These are phyloP conservation scores for Elaeis guineensis DNA, from an alignment of 176 grass and related monocot species.

Conservation along the genomic window DNA sequence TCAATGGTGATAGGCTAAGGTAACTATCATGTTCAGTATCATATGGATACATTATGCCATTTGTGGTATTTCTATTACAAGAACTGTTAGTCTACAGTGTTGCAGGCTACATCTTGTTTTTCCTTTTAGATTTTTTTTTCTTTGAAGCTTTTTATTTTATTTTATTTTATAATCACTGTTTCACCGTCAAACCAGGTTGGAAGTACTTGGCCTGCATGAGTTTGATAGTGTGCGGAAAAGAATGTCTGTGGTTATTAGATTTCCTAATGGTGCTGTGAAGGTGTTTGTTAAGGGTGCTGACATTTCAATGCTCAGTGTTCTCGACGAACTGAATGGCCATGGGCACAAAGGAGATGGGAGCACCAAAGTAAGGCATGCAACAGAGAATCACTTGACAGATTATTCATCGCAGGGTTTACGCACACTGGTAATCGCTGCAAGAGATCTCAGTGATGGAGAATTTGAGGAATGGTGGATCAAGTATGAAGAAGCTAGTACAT, in stretches of 20 bases:
- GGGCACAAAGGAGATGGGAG: too few relatives aligned
- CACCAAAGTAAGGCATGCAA: conserved; percentile 51
- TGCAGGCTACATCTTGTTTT: neutral
- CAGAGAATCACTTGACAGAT: conserved; percentile 54
- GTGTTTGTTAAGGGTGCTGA: conserved; percentile 99
- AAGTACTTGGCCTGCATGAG: conserved; percentile 99
- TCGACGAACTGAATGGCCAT: conserved; percentile 17
- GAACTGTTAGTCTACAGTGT: too few relatives aligned
- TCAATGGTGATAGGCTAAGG: conserved; percentile 80
- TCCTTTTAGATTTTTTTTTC: neutral
- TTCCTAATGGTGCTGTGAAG: conserved; percentile 77
- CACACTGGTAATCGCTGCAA: conserved; percentile 82
- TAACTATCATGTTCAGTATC: conserved; percentile 19
- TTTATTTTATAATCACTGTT: neutral
- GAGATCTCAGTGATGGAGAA: conserved; percentile 53
- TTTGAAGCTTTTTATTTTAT: neutral
- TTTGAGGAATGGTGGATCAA: conserved; percentile 76
- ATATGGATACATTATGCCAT: too few relatives aligned
- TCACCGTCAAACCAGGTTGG: conserved; percentile 47
- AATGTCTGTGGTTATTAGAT: conserved; percentile 96
- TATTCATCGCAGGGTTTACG: conserved; percentile 85
- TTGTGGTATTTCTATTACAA: too few relatives aligned
- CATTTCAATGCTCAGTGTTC: conserved; percentile 83
- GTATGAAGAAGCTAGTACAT: conserved; percentile 96
- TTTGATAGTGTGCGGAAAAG: conserved; percentile 97